These are phyloP conservation scores for Xylariaceae sp. DNA, from an alignment of 2,329 filamentous ascomycete genomes.

Conservation along the genomic window DNA sequence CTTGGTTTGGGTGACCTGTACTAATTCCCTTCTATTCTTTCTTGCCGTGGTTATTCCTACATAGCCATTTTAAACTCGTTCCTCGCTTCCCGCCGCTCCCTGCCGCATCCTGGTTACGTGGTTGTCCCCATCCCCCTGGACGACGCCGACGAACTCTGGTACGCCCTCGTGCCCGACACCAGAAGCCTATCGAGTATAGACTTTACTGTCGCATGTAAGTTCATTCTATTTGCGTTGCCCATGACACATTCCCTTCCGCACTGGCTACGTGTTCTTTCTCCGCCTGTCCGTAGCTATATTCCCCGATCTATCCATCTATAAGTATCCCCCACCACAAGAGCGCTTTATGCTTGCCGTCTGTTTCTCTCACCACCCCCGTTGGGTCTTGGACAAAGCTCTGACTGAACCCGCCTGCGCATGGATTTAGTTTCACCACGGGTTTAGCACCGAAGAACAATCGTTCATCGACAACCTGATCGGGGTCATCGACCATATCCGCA, in stretches of 20 bases:
- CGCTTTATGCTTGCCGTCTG: background rate
- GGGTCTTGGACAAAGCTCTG: background rate
- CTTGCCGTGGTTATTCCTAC: conserved; percentile 22
- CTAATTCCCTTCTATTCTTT: conserved; percentile 28
- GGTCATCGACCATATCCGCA: background rate
- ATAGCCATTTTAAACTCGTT: conserved; percentile 12
- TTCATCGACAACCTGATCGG: conserved; percentile 2
- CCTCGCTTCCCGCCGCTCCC: conserved; percentile 3
- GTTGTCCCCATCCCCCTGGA: background rate
- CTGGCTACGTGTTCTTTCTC: background rate
- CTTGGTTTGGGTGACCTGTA: conserved; percentile 30
- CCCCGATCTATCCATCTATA: no score
- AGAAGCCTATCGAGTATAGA: background rate
- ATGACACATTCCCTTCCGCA: no score
- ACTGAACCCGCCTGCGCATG: background rate
- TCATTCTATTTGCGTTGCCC: no score
- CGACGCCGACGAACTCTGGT: conserved; percentile 1
- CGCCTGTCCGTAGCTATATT: no score
- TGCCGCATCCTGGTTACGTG: conserved; percentile 10
- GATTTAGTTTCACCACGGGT: conserved; percentile 2
- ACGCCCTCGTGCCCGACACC: background rate
- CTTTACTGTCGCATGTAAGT: conserved; percentile 1
- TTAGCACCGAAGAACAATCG: conserved; percentile 4
- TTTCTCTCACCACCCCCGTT: background rate
- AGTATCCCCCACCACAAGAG: background rate